Conservation (phyloP, 1,139 yeast species). For the Yamadazyma triangularis region DNA sequence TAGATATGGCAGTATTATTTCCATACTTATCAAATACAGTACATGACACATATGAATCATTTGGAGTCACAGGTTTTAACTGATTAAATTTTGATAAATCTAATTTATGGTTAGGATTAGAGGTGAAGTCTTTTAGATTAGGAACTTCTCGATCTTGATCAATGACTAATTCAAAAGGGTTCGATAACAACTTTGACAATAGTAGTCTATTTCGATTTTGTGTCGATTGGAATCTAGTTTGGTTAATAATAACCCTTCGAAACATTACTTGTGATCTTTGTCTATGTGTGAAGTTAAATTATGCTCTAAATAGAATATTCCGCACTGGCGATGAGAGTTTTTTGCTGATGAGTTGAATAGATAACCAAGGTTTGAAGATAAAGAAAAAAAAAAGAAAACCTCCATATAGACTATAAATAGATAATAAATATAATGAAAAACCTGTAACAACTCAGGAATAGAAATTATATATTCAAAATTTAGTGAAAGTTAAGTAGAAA, state of each 20-base stretch:
- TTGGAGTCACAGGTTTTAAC: constrained; percentile 56
- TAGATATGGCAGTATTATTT: constrained; percentile 65
- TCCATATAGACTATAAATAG: too few relatives aligned
- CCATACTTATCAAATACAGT: constrained; percentile 76
- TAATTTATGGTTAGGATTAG: constrained; percentile 11
- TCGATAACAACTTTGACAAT: constrained; percentile 1
- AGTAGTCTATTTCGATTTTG: neutral
- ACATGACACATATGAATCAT: constrained; percentile 55
- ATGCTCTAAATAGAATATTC: too few relatives aligned
- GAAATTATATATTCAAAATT: too few relatives aligned
- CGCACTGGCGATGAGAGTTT: too few relatives aligned
- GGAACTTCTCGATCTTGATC: constrained; percentile 11
- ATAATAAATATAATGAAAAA: too few relatives aligned
- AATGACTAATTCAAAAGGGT: constrained; percentile 10
- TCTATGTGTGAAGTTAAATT: too few relatives aligned
- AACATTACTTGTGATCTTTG: neutral
- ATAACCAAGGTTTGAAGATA: too few relatives aligned
- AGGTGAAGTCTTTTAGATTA: constrained; percentile 12
- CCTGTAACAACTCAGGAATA: too few relatives aligned
- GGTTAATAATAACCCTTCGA: neutral
- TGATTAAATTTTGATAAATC: constrained; percentile 19
- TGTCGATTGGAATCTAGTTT: neutral
- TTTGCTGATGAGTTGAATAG: too few relatives aligned
- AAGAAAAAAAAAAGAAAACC: too few relatives aligned
- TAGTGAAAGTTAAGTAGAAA: too few relatives aligned